Evolutionary conservation across 805 yeast species (phyloP), one percentile per base, ranked within the genome.

Genomic region (Kuraishia hungarica): DNA sequence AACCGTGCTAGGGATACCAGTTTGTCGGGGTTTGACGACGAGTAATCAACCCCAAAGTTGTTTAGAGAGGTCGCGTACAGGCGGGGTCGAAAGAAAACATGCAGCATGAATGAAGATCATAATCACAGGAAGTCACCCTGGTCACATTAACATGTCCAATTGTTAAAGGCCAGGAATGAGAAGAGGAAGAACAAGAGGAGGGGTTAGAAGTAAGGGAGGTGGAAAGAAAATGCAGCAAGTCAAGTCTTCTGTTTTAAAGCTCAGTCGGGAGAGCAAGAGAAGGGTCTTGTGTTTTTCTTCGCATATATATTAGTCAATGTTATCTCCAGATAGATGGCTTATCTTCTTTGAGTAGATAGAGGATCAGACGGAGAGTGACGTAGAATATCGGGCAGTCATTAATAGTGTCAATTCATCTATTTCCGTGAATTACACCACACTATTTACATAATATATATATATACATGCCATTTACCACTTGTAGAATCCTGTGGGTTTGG

Each of bases 21-120:
- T 39, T 77, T 73, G 68, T 59, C 66, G n/a, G 88, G 87, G 7
- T 83, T 71, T 61, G 87, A 82, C 58, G 87, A 83, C 68, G 69
- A 66, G 56, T 29, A 35, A 15, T 7, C 51, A 19, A 39, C 19
- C 11, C 19, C 20, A 20, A 17, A 29, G 54, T 49, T 26, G 39
- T 13, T n/a, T 35, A 13, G 43, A 35, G 17, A 3, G 43, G 43
- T 35, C 15, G 11, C 15, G 11, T 5, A 43, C 19, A 17, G 21
- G 48, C 5, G 48, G 21, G 23, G n/a, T 6, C 20, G 23, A 19
- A 10, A 46, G 49, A 20, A 46, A 20, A 22, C 22, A 46, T 8
- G n/a, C 23, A 46, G 22, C 24, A 46, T 20, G 49, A 22, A 20
- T 20, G 15, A 13, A 22, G 3, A 46, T 5, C 24, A 46, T 22